Percentiles rank a stretch among this genome's conserved stretches.
phyloP scores from a whole-genome alignment of 2,329 filamentous ascomycete species.

The Trichoderma sp. region DNA sequence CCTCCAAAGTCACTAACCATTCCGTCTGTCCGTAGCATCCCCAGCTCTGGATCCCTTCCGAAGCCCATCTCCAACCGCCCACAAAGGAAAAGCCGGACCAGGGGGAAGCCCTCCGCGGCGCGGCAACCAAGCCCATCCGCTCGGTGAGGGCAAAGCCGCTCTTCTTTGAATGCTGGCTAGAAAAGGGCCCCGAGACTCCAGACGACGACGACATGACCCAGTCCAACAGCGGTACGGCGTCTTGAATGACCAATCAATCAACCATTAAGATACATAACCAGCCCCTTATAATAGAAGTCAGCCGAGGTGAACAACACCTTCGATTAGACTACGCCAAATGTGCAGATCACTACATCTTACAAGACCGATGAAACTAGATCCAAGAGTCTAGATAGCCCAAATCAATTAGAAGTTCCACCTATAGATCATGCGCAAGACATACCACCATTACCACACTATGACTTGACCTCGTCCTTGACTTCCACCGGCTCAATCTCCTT shows the following conservation, averaged over 20 bases:
- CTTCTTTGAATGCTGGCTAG: conserved; percentile 67
- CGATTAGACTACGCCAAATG: background rate
- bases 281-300: background rate
- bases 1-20: no score
- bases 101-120: conserved; percentile 41
- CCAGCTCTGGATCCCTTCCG: conserved; percentile 62
- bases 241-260: no score
- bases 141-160: conserved; percentile 61
- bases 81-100: conserved; percentile 37
- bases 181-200: conserved; percentile 40
- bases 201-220: conserved; percentile 1
- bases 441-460: background rate
- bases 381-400: background rate
- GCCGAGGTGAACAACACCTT: background rate
- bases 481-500: conserved; percentile 42
- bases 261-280: no score
- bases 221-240: no score
- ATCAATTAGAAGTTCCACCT: conserved; percentile 5
- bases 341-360: background rate
- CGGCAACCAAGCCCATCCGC: conserved; percentile 53
- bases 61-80: conserved; percentile 49
- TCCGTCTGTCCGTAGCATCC: conserved; percentile 49
- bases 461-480: conserved; percentile 39
- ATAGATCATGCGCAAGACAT: background rate
- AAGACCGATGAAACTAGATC: background rate